Evolutionary conservation across 164 flowering plant species (phyloP).

Genomic region (Magnolia officinalis): DNA sequence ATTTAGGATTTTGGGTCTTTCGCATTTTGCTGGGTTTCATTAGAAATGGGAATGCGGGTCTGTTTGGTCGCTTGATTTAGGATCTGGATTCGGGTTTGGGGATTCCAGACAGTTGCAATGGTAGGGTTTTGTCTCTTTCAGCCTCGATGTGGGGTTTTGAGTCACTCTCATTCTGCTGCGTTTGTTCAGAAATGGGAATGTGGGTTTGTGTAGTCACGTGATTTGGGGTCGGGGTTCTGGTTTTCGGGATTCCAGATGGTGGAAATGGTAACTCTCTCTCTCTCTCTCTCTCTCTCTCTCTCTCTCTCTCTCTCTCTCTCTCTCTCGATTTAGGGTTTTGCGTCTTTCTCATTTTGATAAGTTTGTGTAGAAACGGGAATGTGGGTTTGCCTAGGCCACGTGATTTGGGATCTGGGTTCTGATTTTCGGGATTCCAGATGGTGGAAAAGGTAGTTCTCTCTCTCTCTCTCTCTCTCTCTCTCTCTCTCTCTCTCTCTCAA

Average conservation of each 20-base stretch:
- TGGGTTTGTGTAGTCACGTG: neutral
- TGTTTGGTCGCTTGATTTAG: neutral
- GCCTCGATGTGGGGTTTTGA: neutral
- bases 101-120: neutral
- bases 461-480: neutral
- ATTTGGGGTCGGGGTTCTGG: neutral
- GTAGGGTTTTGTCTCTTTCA: neutral
- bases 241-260: neutral
- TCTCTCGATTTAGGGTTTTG: neutral
- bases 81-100: neutral
- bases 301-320: neutral
- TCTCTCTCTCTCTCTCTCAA: neutral
- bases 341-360: neutral
- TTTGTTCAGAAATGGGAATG: neutral
- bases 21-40: neutral
- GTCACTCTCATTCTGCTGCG: neutral
- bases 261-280: neutral
- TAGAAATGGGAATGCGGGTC: neutral
- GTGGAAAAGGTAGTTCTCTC: neutral
- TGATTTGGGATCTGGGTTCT: neutral
- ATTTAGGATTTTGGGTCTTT: neutral
- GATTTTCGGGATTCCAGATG: neutral
- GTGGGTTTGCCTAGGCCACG: neutral
- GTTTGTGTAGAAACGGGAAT: neutral
- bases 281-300: neutral